Evolutionary conservation across 768 basidiomycete species (phyloP), one percentile per base, ranked within the genome.

Genomic region (Coprinellus micaceus): DNA sequence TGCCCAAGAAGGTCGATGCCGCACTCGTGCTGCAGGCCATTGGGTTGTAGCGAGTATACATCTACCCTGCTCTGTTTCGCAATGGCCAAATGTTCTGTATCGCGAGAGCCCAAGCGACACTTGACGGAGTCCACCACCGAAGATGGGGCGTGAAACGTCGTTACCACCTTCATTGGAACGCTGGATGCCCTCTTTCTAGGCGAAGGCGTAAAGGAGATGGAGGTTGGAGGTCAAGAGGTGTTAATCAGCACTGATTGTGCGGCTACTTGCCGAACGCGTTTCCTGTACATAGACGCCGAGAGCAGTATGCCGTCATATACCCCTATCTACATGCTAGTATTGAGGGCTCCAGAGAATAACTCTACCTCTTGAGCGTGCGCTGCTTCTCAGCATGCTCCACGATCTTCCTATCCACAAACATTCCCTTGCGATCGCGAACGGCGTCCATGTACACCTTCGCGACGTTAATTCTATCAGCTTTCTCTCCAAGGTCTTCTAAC

Each of bases 311-410:
- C 33, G 13, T 33, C 33, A 33, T 33, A 33, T n/a, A 13, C 33
- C 33, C 33, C 33, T 33, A 33, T 43, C 15, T 43, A 17, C 15
- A 6, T 43, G n/a, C 40, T 43, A 21, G 6, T 17, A 21, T 15
- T 19, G 5, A 43, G 7, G 6, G 13, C 13, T 21, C 40, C n/a
- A 17, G n/a, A 21, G 15, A 19, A 12, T 54, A 19, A 49, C n/a
- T 56, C 70, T 71, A 87, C 63, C 82, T 76, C 64, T 86, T 88
- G 62, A 86, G 69, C 25, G 97, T 98, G 68, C 96, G 81, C 73
- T 98, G 97, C 75, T 98, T 98, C 75, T 98, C 97, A 2, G 97
- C 96, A 67, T 86, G 88, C 66, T 96, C 90, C 1, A 99, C 93
- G 28, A 97, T 87, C 74, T 98, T 98, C 61, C 85, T 77, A 71